These are phyloP conservation scores for Phytophthora sp. DNA, from an alignment of 352 stramenopile species.

Conservation along the genomic window DNA sequence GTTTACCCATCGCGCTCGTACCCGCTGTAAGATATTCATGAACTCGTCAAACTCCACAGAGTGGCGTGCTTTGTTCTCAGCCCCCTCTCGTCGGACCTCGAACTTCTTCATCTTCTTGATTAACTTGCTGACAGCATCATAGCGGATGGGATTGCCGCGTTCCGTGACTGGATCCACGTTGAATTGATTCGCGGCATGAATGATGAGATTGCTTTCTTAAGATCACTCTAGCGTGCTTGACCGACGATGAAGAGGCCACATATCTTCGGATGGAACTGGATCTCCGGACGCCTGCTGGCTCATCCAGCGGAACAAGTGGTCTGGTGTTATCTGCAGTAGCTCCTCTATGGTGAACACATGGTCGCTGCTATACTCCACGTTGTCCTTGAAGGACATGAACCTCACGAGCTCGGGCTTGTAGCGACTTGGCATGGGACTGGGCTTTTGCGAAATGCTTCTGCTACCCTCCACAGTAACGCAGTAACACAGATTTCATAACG, in stretches of 20 bases:
- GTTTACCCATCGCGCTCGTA: background rate
- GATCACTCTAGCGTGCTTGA: conserved; percentile 8
- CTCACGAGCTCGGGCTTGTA: conserved; percentile 10
- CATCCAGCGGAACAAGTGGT: conserved; percentile 10
- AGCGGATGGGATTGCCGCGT: background rate
- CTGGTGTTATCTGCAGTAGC: background rate
- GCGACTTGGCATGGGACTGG: too few relatives aligned
- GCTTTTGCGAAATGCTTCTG: too few relatives aligned
- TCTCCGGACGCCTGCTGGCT: too few relatives aligned
- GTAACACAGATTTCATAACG: too few relatives aligned
- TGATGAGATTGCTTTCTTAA: background rate
- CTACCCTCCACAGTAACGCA: too few relatives aligned
- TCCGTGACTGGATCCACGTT: background rate
- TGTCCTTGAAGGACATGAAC: conserved; percentile 15
- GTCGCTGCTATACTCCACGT: background rate
- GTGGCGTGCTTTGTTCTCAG: background rate
- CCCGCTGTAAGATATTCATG: background rate
- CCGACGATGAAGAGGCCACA: background rate
- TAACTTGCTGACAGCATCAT: background rate
- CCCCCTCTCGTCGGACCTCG: background rate
- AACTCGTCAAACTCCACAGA: background rate
- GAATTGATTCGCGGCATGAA: background rate
- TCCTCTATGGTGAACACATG: background rate
- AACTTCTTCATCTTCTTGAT: background rate
- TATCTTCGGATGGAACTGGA: conserved; percentile 5